Conservation (phyloP, 2,329 filamentous ascomycete genomes). For the Xylaria polymorpha region DNA sequence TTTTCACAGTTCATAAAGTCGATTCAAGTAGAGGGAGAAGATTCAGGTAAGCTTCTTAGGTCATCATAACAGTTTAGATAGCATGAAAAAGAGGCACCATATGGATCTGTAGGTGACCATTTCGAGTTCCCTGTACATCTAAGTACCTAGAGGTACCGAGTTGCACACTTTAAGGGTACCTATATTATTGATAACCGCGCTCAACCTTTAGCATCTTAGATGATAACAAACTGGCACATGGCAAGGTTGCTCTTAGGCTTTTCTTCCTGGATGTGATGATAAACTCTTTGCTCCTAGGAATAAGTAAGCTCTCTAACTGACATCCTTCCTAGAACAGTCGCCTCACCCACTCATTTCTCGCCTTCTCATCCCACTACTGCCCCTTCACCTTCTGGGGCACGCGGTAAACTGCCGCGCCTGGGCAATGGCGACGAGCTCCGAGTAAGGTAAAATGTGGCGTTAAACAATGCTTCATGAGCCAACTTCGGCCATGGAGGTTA, state of each 20-base stretch:
- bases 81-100: not conserved
- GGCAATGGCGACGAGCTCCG: no score
- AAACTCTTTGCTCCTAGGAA: constrained; percentile 20
- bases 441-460: constrained; percentile 7
- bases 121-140: no score
- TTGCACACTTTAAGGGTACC: no score
- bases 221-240: no score
- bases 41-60: not conserved
- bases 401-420: no score
- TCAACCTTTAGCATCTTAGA: not conserved
- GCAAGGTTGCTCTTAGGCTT: no score
- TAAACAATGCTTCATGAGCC: constrained; percentile 15
- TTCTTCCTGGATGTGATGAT: constrained; percentile 18
- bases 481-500: not conserved
- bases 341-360: not conserved
- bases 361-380: not conserved
- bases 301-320: no score
- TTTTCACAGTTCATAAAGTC: not conserved
- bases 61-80: not conserved
- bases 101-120: not conserved
- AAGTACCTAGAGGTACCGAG: no score
- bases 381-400: constrained; percentile 6
- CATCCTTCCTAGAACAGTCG: no score
- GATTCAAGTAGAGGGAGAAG: not conserved
- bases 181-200: no score